Conservation (phyloP, 768 basidiomycete species). For the Porphyrellus cyaneotinctus region DNA sequence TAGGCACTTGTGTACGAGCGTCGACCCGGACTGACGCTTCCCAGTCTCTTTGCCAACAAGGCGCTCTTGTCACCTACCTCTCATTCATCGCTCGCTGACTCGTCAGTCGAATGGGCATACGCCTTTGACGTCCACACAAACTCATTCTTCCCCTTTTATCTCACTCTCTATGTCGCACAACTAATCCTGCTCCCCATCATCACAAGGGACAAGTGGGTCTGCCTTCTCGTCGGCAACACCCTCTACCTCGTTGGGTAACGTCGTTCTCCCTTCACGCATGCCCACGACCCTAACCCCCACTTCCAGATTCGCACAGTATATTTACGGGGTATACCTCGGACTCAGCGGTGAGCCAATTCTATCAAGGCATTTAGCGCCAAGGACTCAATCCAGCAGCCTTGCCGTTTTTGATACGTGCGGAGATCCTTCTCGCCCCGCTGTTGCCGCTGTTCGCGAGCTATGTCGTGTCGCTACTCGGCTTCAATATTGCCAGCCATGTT, state of each 20-base stretch:
- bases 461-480: constrained; percentile 81
- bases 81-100: constrained; percentile 65
- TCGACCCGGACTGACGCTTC: constrained; percentile 10
- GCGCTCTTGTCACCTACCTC: constrained; percentile 68
- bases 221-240: constrained; percentile 89
- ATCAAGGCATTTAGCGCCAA: background rate
- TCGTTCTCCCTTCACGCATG: background rate
- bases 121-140: constrained; percentile 97
- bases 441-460: constrained; percentile 85
- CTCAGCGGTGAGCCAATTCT: constrained; percentile 55
- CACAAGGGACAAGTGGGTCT: constrained; percentile 87
- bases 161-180: constrained; percentile 86
- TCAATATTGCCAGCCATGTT: constrained; percentile 85
- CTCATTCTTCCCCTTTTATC: constrained; percentile 91
- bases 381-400: constrained; percentile 49
- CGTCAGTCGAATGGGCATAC: constrained; percentile 86
- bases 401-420: constrained; percentile 90
- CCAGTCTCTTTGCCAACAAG: constrained; percentile 67
- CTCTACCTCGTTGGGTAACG: constrained; percentile 68
- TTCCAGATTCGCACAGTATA: constrained; percentile 80
- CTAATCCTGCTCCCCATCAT: constrained; percentile 82
- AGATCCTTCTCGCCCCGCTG: constrained; percentile 86
- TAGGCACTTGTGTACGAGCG: constrained; percentile 24
- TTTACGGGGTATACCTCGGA: constrained; percentile 87
- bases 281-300: constrained; percentile 5